phyloP scores from a whole-genome alignment of 2,329 filamentous ascomycete species.

The Fragosphaeria purpurea region DNA sequence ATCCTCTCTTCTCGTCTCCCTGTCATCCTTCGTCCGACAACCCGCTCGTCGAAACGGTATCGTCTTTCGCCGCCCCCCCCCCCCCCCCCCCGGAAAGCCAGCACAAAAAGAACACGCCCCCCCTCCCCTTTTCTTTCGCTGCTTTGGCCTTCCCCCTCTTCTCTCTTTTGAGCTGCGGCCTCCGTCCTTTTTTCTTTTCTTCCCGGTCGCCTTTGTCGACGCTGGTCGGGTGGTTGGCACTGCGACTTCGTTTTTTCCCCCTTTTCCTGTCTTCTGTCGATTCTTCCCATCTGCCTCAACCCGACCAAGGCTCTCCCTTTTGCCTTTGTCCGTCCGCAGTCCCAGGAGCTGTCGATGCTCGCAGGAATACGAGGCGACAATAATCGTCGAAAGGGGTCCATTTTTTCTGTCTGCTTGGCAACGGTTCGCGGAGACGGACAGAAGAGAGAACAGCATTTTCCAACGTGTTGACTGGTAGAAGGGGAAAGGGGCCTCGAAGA shows the following conservation, averaged over 20 bases:
- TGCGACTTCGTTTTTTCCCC: neutral
- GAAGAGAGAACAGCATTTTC: too few species aligned
- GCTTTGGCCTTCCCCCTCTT: neutral
- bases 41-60: too few species aligned
- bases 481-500: too few species aligned
- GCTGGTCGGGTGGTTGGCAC: slow-evolving; percentile 5
- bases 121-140: neutral
- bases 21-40: too few species aligned
- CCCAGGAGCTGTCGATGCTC: slow-evolving; percentile 4
- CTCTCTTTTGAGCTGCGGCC: neutral
- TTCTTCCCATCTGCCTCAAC: neutral
- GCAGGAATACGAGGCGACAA: slow-evolving; percentile 4
- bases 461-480: too few species aligned
- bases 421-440: too few species aligned
- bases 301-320: neutral
- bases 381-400: neutral
- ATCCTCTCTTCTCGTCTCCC: too few species aligned
- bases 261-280: neutral
- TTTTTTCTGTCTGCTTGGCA: neutral
- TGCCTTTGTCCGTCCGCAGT: neutral
- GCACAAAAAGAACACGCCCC: neutral
- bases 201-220: neutral
- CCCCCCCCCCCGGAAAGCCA: too few species aligned
- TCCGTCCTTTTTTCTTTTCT: neutral
- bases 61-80: too few species aligned